Conservation (phyloP, 305 asterid species). For the Monarda citriodora region DNA sequence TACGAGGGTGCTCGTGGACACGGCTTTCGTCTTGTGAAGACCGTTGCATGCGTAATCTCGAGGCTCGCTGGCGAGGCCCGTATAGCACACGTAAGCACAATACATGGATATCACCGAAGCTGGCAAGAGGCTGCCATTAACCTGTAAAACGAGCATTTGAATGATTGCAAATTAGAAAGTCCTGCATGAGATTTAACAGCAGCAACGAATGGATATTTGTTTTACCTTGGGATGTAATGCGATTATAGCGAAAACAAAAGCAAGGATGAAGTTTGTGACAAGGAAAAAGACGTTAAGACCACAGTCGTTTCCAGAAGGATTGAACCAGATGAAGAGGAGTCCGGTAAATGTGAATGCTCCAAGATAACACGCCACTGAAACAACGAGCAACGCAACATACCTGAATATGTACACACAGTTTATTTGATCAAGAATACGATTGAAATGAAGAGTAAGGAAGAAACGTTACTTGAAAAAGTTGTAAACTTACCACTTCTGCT, state of each 20-base stretch:
- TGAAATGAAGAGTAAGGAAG: conserved; percentile 9
- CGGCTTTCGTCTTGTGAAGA: conserved; percentile 81
- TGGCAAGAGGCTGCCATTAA: conserved; percentile 96
- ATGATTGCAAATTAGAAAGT: no score
- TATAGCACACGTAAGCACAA: conserved; percentile 94
- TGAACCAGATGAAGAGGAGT: conserved; percentile 93
- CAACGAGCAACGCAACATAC: conserved; percentile 79
- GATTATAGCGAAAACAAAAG: conserved; percentile 69
- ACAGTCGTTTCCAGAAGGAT: conserved; percentile 93
- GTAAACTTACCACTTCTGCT: conserved; percentile 77
- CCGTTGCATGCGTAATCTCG: conserved; percentile 91
- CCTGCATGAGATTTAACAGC: neutral
- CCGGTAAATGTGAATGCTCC: conserved; percentile 71
- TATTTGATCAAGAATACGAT: conserved; percentile 22
- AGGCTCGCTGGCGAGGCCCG: conserved; percentile 96
- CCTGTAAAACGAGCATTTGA: no score
- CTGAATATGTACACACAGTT: conserved; percentile 37
- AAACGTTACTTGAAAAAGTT: conserved; percentile 1
- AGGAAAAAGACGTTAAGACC: conserved; percentile 95
- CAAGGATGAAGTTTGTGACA: conserved; percentile 83
- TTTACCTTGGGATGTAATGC: conserved; percentile 91
- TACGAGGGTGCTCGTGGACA: conserved; percentile 71
- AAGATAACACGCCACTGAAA: conserved; percentile 81
- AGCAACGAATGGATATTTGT: neutral
- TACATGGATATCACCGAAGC: conserved; percentile 95